Conservation (phyloP, 176 grass and related monocot genomes). For the Themeda triandra region DNA sequence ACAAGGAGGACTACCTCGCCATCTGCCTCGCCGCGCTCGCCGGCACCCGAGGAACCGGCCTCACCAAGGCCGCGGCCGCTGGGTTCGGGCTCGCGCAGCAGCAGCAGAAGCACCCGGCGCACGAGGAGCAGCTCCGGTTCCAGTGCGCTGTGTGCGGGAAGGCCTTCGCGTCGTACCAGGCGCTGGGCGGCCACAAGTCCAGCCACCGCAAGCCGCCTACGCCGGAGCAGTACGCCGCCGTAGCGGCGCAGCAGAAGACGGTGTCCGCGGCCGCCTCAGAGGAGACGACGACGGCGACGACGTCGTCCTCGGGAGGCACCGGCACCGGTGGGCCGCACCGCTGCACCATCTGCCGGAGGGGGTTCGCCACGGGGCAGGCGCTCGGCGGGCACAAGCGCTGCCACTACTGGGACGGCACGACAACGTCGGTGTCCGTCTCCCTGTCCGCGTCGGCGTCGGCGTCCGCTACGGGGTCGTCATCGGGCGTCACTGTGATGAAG, state of each 20-base stretch:
- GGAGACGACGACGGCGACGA: background rate
- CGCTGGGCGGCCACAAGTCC: slow-evolving; percentile 91
- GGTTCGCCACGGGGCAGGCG: slow-evolving; percentile 77
- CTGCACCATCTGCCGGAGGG: slow-evolving; percentile 66
- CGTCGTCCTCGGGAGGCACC: background rate
- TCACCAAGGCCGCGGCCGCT: background rate
- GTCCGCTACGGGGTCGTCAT: slow-evolving; percentile 18
- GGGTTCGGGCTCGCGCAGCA: background rate
- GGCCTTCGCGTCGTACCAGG: slow-evolving; percentile 80
- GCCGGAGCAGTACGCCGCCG: background rate
- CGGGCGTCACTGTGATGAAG: slow-evolving; percentile 30
- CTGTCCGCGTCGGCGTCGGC: slow-evolving; percentile 21
- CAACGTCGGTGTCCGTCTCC: slow-evolving; percentile 26
- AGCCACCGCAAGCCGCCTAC: slow-evolving; percentile 64
- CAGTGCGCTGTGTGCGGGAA: slow-evolving; percentile 74
- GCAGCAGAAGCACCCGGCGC: too few relatives aligned
- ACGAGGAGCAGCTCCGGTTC: slow-evolving; percentile 39
- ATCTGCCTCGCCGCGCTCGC: background rate
- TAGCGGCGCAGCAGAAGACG: background rate
- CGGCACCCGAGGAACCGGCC: background rate
- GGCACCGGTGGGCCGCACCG: slow-evolving; percentile 39
- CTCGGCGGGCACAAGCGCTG: slow-evolving; percentile 92
- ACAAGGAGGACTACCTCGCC: background rate
- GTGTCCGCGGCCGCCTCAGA: background rate
- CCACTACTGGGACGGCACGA: slow-evolving; percentile 68